phyloP scores from a whole-genome alignment of 2,329 filamentous ascomycete species.

The Zymoseptoria tritici region DNA sequence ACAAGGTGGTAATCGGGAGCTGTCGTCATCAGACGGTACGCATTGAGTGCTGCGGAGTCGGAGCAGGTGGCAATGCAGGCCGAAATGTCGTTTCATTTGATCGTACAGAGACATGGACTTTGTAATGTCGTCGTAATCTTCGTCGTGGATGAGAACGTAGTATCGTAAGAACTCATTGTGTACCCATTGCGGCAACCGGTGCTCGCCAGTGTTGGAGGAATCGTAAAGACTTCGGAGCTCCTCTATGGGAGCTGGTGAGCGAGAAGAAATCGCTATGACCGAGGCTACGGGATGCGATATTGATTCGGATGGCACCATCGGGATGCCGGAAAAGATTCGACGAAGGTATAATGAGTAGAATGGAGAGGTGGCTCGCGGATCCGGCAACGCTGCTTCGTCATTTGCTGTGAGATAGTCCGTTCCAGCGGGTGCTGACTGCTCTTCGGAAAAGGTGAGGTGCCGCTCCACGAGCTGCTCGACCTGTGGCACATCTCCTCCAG shows the following conservation, averaged over 20 bases:
- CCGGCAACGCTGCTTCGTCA: conserved; percentile 9
- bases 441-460: conserved; percentile 69
- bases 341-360: conserved; percentile 83
- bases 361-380: conserved; percentile 32
- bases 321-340: conserved; percentile 70
- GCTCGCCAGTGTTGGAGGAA: conserved; percentile 71
- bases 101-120: conserved; percentile 88
- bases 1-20: conserved; percentile 68
- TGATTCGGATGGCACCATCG: conserved; percentile 78
- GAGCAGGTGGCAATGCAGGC: conserved; percentile 87
- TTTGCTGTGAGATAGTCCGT: conserved; percentile 39
- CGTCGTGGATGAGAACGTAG: conserved; percentile 93
- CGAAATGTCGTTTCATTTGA: conserved; percentile 98
- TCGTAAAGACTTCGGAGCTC: conserved; percentile 76
- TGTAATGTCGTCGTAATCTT: conserved; percentile 86
- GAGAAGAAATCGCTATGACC: conserved; percentile 89
- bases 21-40: conserved; percentile 85
- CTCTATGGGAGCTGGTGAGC: conserved; percentile 75
- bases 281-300: conserved; percentile 92
- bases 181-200: conserved; percentile 73
- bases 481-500: conserved; percentile 52
- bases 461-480: conserved; percentile 75
- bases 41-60: conserved; percentile 78
- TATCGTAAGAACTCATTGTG: conserved; percentile 89
- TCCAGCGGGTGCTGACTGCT: conserved; percentile 33